Percentiles rank a stretch among this genome's conserved stretches.
phyloP scores from a whole-genome alignment of 805 yeast species.

The Kluyveromyces aestuarii region DNA sequence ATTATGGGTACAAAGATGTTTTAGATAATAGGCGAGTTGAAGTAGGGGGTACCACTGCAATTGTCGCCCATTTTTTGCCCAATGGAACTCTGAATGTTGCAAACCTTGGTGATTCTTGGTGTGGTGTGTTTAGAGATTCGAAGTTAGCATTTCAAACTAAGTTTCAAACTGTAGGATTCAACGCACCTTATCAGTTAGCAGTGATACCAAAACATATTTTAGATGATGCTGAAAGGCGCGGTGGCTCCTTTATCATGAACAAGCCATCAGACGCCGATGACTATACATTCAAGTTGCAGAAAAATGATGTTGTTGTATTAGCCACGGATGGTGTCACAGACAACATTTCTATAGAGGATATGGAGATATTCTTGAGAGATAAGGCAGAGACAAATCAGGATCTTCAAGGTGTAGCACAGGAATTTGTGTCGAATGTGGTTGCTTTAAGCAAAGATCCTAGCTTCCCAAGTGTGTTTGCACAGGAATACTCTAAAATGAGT shows the following conservation, averaged over 20 bases:
- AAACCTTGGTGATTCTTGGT: constrained; percentile 93
- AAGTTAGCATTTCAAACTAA: constrained; percentile 55
- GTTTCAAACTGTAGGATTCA: constrained; percentile 79
- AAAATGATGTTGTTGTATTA: constrained; percentile 69
- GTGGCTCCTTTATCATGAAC: constrained; percentile 61
- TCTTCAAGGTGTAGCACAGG: constrained; percentile 39
- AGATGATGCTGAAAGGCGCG: constrained; percentile 43
- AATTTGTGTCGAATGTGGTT: constrained; percentile 59
- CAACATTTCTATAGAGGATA: constrained; percentile 65
- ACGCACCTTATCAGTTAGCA: constrained; percentile 87
- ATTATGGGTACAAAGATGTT: constrained; percentile 47
- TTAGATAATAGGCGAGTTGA: constrained; percentile 48
- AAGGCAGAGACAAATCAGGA: constrained; percentile 22
- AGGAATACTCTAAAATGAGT: constrained; percentile 55
- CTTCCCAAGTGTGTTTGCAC: constrained; percentile 81
- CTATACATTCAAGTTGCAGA: constrained; percentile 53
- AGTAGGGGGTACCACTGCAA: constrained; percentile 93
- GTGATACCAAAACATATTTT: constrained; percentile 62
- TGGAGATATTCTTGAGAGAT: constrained; percentile 59
- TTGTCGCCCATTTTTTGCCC: constrained; percentile 61
- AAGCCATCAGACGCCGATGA: constrained; percentile 60
- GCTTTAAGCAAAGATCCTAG: constrained; percentile 61
- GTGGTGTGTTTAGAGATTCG: constrained; percentile 67
- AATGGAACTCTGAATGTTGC: constrained; percentile 51
- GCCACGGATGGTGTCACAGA: constrained; percentile 95